These are phyloP conservation scores for Lunularia cruciata DNA, from an alignment of 225 moss, liverwort and hornwort species.

Conservation along the genomic window DNA sequence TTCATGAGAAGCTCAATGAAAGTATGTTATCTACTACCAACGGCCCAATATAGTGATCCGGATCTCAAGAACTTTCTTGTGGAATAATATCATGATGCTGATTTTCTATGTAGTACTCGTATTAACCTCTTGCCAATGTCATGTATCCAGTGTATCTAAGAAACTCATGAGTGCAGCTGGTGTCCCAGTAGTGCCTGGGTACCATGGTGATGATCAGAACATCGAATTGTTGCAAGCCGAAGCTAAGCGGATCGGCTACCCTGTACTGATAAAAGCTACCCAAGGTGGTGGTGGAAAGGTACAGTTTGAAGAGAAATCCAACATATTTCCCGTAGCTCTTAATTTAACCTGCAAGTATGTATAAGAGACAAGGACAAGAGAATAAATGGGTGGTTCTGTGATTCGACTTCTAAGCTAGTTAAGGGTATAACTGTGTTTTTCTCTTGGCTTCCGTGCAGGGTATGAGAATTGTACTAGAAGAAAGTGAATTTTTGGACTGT, in stretches of 20 bases:
- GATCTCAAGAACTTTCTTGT: no score
- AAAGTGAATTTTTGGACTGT: constrained; percentile 66
- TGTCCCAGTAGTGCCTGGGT: constrained; percentile 95
- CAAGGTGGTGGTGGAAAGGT: constrained; percentile 99
- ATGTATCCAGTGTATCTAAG: constrained; percentile 73
- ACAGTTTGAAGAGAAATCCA: not conserved
- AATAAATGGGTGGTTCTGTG: no score
- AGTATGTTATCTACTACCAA: no score
- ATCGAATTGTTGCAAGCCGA: constrained; percentile 58
- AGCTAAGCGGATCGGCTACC: constrained; percentile 79
- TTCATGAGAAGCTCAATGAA: no score
- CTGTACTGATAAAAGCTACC: constrained; percentile 96
- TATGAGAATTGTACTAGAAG: constrained; percentile 80
- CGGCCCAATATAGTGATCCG: no score
- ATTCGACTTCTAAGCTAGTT: not conserved
- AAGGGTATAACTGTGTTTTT: not conserved
- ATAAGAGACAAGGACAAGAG: no score
- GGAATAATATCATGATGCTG: no score
- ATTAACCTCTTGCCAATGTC: not conserved
- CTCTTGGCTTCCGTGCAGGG: constrained; percentile 53
- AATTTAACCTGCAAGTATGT: not conserved
- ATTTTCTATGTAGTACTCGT: not conserved
- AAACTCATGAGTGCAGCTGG: constrained; percentile 88
- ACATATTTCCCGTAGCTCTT: not conserved
- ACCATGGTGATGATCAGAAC: constrained; percentile 91